Conservation (phyloP, 2,329 filamentous ascomycete species). For the Monosporascus sp. region DNA sequence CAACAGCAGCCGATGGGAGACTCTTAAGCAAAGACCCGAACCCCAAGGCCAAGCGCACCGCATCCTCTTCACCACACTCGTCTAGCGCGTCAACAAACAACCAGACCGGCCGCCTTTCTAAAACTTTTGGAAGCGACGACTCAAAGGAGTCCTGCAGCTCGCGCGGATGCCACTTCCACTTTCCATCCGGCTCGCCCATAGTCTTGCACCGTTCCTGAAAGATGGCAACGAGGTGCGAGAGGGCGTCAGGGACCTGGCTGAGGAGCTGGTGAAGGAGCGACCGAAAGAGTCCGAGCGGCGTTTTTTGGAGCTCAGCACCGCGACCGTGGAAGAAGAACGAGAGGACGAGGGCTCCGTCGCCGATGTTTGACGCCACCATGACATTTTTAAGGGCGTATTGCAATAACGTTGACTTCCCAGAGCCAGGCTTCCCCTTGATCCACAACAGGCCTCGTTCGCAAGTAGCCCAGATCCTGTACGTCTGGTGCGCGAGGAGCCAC, state of each 20-base stretch:
- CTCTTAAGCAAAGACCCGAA: slow-evolving; percentile 31
- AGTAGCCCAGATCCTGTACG: slow-evolving; percentile 4
- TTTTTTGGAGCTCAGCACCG: slow-evolving; percentile 37
- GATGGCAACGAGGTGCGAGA: too few relatives aligned
- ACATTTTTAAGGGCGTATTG: slow-evolving; percentile 28
- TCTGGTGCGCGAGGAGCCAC: slow-evolving; percentile 37
- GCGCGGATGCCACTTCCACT: slow-evolving; percentile 8
- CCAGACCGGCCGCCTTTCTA: background rate
- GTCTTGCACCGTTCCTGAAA: too few relatives aligned
- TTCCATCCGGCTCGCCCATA: too few relatives aligned
- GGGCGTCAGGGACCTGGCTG: background rate
- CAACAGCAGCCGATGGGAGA: slow-evolving; percentile 32
- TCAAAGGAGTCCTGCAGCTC: slow-evolving; percentile 30
- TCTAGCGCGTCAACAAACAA: slow-evolving; percentile 35
- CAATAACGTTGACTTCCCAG: slow-evolving; percentile 36
- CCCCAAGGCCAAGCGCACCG: too few relatives aligned
- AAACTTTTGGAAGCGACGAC: background rate
- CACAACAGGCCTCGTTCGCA: slow-evolving; percentile 22
- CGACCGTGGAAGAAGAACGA: slow-evolving; percentile 47
- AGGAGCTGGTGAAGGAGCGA: slow-evolving; percentile 44
- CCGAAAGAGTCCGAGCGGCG: slow-evolving; percentile 42
- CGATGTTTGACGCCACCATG: slow-evolving; percentile 11
- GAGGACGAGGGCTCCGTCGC: slow-evolving; percentile 16
- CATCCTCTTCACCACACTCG: slow-evolving; percentile 35
- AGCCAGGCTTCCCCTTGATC: slow-evolving; percentile 29